Conservation (phyloP, 1,139 yeast species). For the Debaryomyces coudertii region DNA sequence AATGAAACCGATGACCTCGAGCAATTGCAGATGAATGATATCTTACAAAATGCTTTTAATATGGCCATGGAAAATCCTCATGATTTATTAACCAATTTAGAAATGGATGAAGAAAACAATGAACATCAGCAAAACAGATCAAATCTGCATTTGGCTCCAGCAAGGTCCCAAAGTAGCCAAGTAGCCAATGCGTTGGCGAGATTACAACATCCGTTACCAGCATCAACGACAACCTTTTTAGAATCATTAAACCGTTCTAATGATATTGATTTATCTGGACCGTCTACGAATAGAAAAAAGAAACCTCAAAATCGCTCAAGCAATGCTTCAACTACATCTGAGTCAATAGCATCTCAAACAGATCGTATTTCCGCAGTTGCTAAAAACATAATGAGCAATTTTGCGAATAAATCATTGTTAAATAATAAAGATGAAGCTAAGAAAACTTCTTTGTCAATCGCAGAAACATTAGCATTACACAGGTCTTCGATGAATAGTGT, state of each 20-base stretch:
- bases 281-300: not conserved
- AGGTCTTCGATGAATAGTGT: conserved; percentile 41
- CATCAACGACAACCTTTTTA: conserved; percentile 21
- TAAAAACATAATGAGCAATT: conserved; percentile 14
- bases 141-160: conserved; percentile 9
- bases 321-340: not conserved
- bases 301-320: not conserved
- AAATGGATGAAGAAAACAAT: conserved; percentile 31
- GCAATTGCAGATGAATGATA: conserved; percentile 60
- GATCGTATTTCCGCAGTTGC: conserved; percentile 17
- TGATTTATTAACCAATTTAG: conserved; percentile 54
- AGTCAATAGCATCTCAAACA: conserved; percentile 3
- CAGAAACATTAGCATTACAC: conserved; percentile 64
- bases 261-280: conserved; percentile 6
- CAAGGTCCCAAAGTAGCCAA: conserved; percentile 11
- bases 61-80: conserved; percentile 73
- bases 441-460: conserved; percentile 53
- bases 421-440: conserved; percentile 18
- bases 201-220: conserved; percentile 16
- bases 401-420: conserved; percentile 9
- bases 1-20: conserved; percentile 50
- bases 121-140: conserved; percentile 4
- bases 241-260: conserved; percentile 18
- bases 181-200: conserved; percentile 16
- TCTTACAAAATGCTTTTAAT: conserved; percentile 70